Evolutionary conservation across 164 flowering plant genomes (phyloP), one percentile per base, ranked within the genome.

Genomic region (Nymphaea thermarum): DNA sequence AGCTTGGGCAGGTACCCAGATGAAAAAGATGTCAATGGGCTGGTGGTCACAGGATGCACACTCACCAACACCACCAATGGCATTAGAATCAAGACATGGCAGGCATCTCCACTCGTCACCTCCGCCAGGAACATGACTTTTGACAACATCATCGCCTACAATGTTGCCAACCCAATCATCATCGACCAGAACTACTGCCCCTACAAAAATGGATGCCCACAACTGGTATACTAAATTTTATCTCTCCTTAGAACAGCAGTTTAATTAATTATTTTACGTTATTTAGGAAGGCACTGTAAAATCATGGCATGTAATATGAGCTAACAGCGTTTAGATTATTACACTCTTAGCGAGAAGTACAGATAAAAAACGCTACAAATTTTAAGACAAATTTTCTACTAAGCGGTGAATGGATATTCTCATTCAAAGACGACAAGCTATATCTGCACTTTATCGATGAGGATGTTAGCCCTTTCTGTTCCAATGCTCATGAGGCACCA

Each of bases 71-170:
- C 91, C 18, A 64, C 43, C 59, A 85, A 86, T 45, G 94, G 91
- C 17, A 72, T 83, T 42, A 78, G 91, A 75, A 88, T 88, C 82
- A 88, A 86, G 76, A 82, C 94, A 12, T 88, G 89, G 87, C 73
- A 80, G 1, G 70, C 81, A 74, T 83, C 94, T 4, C 86, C 90
- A 0, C 76, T 71, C 16, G 64, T 76, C 66, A 84, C 82, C 15
- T 64, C 71, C 0, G 91, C 86, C 12, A 75, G 79, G 17, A 78
- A 85, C 74, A 77, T 88, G 79, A 83, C 83, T 4, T 88, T 86
- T 63, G 72, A 80, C 41, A 73, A 88, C 81, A 80, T 88, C 17
- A 67, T 78, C 60, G 82, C 82, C 86, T 76, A 81, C 72, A 82
- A 84, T 44, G 94, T 85, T 43, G 70, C 68, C n/a, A 85, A 83